Evolutionary conservation across 305 asterid species (phyloP).

Genomic region (Fraxinus baroniana): DNA sequence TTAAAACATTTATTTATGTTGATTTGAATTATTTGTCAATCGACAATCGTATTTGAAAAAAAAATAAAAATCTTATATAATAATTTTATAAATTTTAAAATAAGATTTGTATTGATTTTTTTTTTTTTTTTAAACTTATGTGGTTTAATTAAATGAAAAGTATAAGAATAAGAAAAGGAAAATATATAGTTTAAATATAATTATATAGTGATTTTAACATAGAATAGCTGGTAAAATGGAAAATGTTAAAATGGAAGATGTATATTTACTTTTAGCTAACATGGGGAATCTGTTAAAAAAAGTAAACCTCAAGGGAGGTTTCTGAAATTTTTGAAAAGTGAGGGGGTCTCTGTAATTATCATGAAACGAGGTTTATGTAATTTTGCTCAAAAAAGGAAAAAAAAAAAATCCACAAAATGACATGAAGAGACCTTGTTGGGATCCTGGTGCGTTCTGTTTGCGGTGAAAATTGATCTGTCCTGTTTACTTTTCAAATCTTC

Average conservation of each 20-base stretch:
- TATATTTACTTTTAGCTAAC: background rate
- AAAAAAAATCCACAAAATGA: background rate
- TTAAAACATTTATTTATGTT: background rate
- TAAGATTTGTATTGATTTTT: background rate
- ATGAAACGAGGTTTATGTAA: background rate
- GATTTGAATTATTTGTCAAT: background rate
- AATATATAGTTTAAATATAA: too few species aligned
- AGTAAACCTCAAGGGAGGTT: background rate
- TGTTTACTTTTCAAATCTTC: background rate
- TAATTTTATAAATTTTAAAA: too few species aligned
- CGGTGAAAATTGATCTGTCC: conserved; percentile 1
- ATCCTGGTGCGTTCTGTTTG: conserved; percentile 5
- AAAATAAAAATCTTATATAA: too few species aligned
- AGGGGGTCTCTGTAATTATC: background rate
- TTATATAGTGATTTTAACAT: background rate
- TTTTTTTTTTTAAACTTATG: background rate
- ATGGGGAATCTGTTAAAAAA: background rate
- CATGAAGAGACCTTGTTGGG: background rate
- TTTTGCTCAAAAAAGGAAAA: background rate
- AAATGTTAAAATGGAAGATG: too few species aligned
- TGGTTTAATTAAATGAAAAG: too few species aligned
- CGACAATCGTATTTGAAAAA: background rate
- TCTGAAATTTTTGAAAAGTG: background rate
- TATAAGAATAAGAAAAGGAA: background rate
- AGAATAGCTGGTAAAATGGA: background rate